Evolutionary conservation across 176 grass and related monocot species (phyloP), one percentile per base, ranked within the genome.

Genomic region (Aegilops sharonensis): DNA sequence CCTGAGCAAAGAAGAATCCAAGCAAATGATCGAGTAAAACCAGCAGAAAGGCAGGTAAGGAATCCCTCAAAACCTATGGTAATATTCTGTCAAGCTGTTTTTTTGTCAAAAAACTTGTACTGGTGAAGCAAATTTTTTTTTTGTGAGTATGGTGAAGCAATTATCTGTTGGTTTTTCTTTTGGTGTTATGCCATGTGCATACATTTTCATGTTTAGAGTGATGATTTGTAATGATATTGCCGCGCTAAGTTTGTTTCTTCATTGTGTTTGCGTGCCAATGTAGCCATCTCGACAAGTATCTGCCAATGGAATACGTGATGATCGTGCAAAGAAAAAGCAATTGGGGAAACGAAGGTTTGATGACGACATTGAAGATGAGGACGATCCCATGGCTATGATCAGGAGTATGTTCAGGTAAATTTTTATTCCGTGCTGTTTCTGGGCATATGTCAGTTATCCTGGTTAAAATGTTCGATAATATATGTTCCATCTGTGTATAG

Each of bases 391-490:
- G 50, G 89, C 75, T 78, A 90, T 98, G 92, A 94, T 99, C 45
- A 85, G 97, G 83, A 90, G 85, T 50, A 91, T 95, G 90, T 90
- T 95, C 23, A 72, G 91, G 94, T 95, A 93, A 18, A 6, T 54
- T 82, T 86, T 24, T 40, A 64, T 57, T 52, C 12, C 29, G 40
- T 69, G 27, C 70, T 24, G 9, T 70, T 20, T 94, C 23, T 81
- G 68, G 47, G 14, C 27, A 77, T 32, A 31, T 77, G 8, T 56
- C 42, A 48, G 12, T 75, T 75, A 48, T 75, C 42, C 42, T 29
- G 23, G 42, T 73, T 73, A 45, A 73, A 25, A 45, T 73, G 37
- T 4, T 48, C 4, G 12, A 25, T 74, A 29, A 36, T 72, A 47
- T 47, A 75, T 29, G 23, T 74, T 37, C 25, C 12, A 14, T 74